phyloP scores from a whole-genome alignment of 306 rosid genomes.

The Acacia acuminata region DNA sequence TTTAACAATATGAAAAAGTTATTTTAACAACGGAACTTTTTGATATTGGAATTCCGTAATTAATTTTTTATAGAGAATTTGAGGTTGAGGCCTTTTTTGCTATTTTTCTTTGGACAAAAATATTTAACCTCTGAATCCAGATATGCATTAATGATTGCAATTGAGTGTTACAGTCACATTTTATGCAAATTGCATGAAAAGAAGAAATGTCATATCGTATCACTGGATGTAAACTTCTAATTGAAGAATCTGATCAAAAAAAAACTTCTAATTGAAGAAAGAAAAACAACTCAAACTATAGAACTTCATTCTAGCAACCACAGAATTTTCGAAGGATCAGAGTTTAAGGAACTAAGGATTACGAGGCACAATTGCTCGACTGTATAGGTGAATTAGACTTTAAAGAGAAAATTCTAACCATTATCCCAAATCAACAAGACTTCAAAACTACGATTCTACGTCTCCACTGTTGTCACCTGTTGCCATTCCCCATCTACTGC shows the following conservation, averaged over 20 bases:
- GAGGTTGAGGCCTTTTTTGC: too few relatives aligned
- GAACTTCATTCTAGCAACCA: slow-evolving; percentile 38
- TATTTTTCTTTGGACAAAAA: neutral
- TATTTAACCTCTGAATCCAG: neutral
- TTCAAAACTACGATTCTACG: slow-evolving; percentile 48
- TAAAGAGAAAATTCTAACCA: slow-evolving; percentile 40
- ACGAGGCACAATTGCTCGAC: slow-evolving; percentile 37
- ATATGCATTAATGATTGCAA: neutral
- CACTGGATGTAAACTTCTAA: slow-evolving; percentile 1
- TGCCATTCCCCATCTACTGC: slow-evolving; percentile 72
- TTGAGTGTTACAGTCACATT: slow-evolving; percentile 1
- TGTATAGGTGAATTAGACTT: slow-evolving; percentile 35
- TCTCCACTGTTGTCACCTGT: slow-evolving; percentile 72
- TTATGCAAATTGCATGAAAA: slow-evolving; percentile 3
- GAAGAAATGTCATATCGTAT: slow-evolving; percentile 23
- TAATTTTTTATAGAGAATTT: too few relatives aligned
- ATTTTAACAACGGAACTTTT: too few relatives aligned
- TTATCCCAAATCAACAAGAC: slow-evolving; percentile 33
- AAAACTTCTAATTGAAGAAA: slow-evolving; percentile 16
- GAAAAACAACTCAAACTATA: slow-evolving; percentile 30
- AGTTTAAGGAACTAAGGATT: slow-evolving; percentile 35
- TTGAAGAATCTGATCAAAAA: too few relatives aligned
- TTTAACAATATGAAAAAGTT: too few relatives aligned
- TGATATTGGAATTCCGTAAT: too few relatives aligned
- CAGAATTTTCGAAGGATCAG: slow-evolving; percentile 28